Base-by-base conservation (phyloP, 306 rosid genomes). In the Trichosanthes truncata region DNA sequence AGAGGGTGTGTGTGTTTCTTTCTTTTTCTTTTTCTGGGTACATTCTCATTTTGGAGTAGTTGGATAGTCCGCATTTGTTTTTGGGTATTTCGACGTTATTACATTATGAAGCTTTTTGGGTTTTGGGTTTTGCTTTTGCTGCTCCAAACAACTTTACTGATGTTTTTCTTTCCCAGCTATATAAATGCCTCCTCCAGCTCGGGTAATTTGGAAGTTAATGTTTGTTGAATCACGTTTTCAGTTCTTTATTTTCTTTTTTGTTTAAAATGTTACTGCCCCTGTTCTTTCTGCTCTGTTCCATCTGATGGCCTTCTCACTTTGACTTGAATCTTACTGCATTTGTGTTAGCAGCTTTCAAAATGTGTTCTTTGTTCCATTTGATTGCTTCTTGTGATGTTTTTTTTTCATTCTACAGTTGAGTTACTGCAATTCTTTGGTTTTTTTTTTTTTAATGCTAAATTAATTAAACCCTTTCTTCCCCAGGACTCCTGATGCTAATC, bases 71-170 rank as follows among this genome's bases (percentile, higher is more conserved):
- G 31, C 45, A 13, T 38, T n/a, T 15, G 48, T 56, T n/a, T 53
- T 26, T 25, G 9, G 74, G 7, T 6, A 31, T 14, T 55, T 55
- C 26, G 63, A 48, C 82, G 80, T 59, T 62, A 80, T 59, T 33
- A 0, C 69, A 62, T 62, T 36, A 93, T 90, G 98, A 92, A 89
- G 88, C 63, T 79, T 86, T 87, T 91, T 82, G 83, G 83, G 29
- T 62, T 84, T 26, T 87, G 83, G 85, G 84, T 79, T 81, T 76
- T 89, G 77, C 67, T 90, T 65, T 78, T 90, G 75, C 46, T 62
- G 57, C 74, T 43, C 25, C 55, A 66, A 38, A 78, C n/a, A 31
- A 26, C 81, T 78, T 61, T 25, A 62, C 29, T 43, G 59, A 10
- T 62, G 59, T 18, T 46, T 51, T 14, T 7, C 74, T 61, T 61